phyloP scores from a whole-genome alignment of 768 basidiomycete genomes.

The Rhizopogon vesiculosus region DNA sequence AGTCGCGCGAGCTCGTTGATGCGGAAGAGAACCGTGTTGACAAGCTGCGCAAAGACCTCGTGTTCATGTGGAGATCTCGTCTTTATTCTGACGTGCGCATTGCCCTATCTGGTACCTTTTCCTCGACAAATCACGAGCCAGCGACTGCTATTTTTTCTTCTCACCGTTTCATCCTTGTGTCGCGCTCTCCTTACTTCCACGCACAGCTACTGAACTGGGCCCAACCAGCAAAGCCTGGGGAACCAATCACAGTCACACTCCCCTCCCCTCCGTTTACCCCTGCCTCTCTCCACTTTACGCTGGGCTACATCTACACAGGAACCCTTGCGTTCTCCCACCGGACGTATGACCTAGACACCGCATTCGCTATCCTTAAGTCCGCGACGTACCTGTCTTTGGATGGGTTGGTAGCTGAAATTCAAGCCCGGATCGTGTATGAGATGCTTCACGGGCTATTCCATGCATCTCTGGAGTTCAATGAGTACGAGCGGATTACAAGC shows the following conservation, averaged over 20 bases:
- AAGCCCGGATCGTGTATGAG: slow-evolving; percentile 79
- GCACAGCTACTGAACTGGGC: slow-evolving; percentile 71
- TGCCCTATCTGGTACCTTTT: slow-evolving; percentile 66
- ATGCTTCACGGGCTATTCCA: slow-evolving; percentile 90
- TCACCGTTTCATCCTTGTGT: slow-evolving; percentile 90
- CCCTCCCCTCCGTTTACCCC: slow-evolving; percentile 95
- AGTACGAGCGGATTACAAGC: slow-evolving; percentile 69
- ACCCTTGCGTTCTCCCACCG: slow-evolving; percentile 91
- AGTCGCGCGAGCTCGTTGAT: slow-evolving; percentile 37
- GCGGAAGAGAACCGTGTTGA: slow-evolving; percentile 61
- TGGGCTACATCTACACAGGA: slow-evolving; percentile 94
- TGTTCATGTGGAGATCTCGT: slow-evolving; percentile 95
- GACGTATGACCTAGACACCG: slow-evolving; percentile 88
- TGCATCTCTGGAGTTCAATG: slow-evolving; percentile 73
- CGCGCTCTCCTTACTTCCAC: slow-evolving; percentile 86
- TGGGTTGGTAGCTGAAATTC: slow-evolving; percentile 72
- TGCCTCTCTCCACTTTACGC: slow-evolving; percentile 87
- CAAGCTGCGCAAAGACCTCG: slow-evolving; percentile 87
- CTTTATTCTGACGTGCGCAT: slow-evolving; percentile 92
- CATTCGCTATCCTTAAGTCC: slow-evolving; percentile 83
- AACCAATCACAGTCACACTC: slow-evolving; percentile 60
- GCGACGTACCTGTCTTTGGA: slow-evolving; percentile 76
- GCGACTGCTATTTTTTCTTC: slow-evolving; percentile 85
- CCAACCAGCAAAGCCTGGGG: slow-evolving; percentile 27
- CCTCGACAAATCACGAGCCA: slow-evolving; percentile 56